Base-by-base conservation (phyloP, 78 protist genomes). In the Blattamonas nauphoetae region DNA sequence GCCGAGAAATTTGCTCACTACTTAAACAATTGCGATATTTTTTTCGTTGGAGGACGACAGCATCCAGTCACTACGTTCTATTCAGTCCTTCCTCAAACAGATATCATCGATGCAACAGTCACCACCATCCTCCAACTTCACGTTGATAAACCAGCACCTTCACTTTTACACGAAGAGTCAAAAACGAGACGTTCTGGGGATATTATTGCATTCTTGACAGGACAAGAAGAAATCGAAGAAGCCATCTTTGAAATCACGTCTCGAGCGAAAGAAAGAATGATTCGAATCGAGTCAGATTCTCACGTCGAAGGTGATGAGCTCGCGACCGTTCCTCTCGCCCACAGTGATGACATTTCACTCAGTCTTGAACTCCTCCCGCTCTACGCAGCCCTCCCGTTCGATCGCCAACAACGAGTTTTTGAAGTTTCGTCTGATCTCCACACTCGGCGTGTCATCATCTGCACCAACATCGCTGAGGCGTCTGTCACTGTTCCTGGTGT, bases 161-260 rank as follows among this genome's bases (percentile, higher is more conserved):
- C 82, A 2, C 42, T n/a, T 29, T 41, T 36, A n/a, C 41, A 1
- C 77, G 43, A 2, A 44, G 43, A 5, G 1, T 4, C 35, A 1
- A 4, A 45, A 3, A 33, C 3, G 35, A 44, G 84, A 42, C 11
- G 71, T 29, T 29, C 35, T 3, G 99, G 99, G 0, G 99, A 97
- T 79, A 81, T 97, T 0, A 88, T 97, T 2, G 94, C 91, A 32
- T 97, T 97, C 41, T 89, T 97, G 29, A 95, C 99, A 0, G 98
- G 98, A 45, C 85, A 92, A 63, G 97, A 95, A 29, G 98, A 96
- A 35, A 95, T 96, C 86, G 96, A 92, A 6, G 78, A 41, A 5
- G 64, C 33, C 32, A 6, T 29, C 36, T 3, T n/a, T 33, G 35
- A 63, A 1, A 63, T 92, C 11, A n/a, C n/a, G n/a, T n/a, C n/a